Conservation (phyloP, 106 monocot genomes). For the Amphibolis antarctica region DNA sequence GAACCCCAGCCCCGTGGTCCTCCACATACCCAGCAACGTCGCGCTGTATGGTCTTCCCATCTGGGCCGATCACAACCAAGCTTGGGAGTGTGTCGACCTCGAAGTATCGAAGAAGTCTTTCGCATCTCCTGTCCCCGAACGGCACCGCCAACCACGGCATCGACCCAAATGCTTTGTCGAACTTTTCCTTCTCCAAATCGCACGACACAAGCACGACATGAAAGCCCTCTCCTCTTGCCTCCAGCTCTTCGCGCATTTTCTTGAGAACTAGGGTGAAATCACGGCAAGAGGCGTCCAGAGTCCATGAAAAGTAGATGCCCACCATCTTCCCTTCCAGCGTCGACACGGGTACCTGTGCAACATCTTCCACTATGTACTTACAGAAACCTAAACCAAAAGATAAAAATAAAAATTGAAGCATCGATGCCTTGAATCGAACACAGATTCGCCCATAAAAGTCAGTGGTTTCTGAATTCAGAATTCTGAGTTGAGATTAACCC, state of each 20-base stretch:
- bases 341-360: slow-evolving; percentile 45
- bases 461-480: no score
- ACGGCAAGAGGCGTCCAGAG: slow-evolving; percentile 12
- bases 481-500: neutral
- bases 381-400: no score
- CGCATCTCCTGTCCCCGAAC: slow-evolving; percentile 38
- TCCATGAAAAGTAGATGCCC: slow-evolving; percentile 38
- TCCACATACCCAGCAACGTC: slow-evolving; percentile 55
- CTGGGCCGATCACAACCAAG: slow-evolving; percentile 47
- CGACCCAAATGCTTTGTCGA: slow-evolving; percentile 13
- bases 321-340: slow-evolving; percentile 67
- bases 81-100: slow-evolving; percentile 38
- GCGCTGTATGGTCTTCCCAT: slow-evolving; percentile 55
- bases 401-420: no score
- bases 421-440: no score
- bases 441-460: no score
- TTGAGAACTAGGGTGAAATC: slow-evolving; percentile 35
- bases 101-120: slow-evolving; percentile 48
- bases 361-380: no score
- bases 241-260: slow-evolving; percentile 40
- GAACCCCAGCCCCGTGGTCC: slow-evolving; percentile 45
- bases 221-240: slow-evolving; percentile 47
- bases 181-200: slow-evolving; percentile 35
- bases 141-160: slow-evolving; percentile 76
- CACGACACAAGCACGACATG: slow-evolving; percentile 50